Evolutionary conservation across 176 grass and related monocot genomes (phyloP).

Genomic region (Carex cristatella): DNA sequence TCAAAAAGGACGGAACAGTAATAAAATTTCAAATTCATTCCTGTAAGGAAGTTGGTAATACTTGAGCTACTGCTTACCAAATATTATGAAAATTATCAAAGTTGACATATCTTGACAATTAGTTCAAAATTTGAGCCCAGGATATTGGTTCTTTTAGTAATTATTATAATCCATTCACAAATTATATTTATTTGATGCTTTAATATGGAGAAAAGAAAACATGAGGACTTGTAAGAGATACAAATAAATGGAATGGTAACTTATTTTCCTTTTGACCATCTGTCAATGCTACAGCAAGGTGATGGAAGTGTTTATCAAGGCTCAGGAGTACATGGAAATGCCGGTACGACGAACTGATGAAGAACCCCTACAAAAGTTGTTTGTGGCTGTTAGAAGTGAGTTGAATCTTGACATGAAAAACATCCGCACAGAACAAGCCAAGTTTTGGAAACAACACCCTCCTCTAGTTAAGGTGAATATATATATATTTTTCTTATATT

Average conservation of each 20-base stretch:
- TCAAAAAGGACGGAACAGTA: not conserved
- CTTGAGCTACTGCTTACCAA: not conserved
- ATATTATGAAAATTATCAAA: not conserved
- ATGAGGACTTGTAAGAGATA: not conserved
- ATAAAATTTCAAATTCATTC: not conserved
- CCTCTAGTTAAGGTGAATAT: conserved; percentile 83
- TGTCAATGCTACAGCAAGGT: conserved; percentile 70
- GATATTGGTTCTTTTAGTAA: not conserved
- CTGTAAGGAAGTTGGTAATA: not conserved
- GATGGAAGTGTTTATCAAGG: conserved; percentile 99
- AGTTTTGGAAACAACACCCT: conserved; percentile 99
- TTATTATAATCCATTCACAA: not conserved
- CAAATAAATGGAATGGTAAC: not conserved
- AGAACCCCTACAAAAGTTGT: conserved; percentile 94
- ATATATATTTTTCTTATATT: not conserved
- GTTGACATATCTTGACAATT: not conserved
- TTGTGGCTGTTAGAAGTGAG: conserved; percentile 92
- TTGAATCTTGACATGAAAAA: conserved; percentile 99
- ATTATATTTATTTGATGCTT: not conserved
- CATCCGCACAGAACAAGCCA: conserved; percentile 90
- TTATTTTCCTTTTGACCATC: not conserved
- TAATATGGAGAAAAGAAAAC: not conserved
- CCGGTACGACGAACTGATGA: conserved; percentile 92
- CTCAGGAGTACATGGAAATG: conserved; percentile 98
- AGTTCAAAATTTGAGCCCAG: not conserved